phyloP scores from a whole-genome alignment of 345 rosid genomes.

The Aquilaria yunnanensis region DNA sequence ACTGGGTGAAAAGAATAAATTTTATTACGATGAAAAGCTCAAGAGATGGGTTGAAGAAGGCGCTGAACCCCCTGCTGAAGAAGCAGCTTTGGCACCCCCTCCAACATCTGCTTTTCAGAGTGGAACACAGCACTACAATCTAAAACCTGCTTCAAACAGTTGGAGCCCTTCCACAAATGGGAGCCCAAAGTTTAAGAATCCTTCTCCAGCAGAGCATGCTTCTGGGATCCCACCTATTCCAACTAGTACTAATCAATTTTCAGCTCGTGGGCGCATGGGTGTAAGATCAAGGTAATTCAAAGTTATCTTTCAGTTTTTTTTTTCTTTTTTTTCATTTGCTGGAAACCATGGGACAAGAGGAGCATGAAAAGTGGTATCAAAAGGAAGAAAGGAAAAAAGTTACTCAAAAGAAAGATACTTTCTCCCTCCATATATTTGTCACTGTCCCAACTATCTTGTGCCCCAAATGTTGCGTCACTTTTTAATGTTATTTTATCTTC shows the following conservation, averaged over 20 bases:
- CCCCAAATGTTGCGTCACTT: too few species aligned
- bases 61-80: conserved; percentile 79
- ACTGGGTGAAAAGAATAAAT: conserved; percentile 81
- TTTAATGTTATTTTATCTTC: too few species aligned
- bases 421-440: too few species aligned
- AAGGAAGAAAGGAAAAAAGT: neutral
- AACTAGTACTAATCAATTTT: conserved; percentile 69
- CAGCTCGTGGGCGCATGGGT: conserved; percentile 86
- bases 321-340: neutral
- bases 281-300: conserved; percentile 73
- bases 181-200: conserved; percentile 40
- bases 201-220: conserved; percentile 41
- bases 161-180: conserved; percentile 48
- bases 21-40: conserved; percentile 85
- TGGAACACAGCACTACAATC: conserved; percentile 56
- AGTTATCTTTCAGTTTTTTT: neutral
- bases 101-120: conserved; percentile 72
- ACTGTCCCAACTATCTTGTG: too few species aligned
- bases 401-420: neutral
- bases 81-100: conserved; percentile 79
- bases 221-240: conserved; percentile 86
- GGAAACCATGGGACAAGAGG: neutral
- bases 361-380: neutral
- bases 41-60: conserved; percentile 99
- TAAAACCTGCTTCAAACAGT: conserved; percentile 45